A percentile compares a stretch with the other conserved stretches of the same genome.
phyloP scores from a whole-genome alignment of 768 basidiomycete species.

The Tylopilus subfusipes region DNA sequence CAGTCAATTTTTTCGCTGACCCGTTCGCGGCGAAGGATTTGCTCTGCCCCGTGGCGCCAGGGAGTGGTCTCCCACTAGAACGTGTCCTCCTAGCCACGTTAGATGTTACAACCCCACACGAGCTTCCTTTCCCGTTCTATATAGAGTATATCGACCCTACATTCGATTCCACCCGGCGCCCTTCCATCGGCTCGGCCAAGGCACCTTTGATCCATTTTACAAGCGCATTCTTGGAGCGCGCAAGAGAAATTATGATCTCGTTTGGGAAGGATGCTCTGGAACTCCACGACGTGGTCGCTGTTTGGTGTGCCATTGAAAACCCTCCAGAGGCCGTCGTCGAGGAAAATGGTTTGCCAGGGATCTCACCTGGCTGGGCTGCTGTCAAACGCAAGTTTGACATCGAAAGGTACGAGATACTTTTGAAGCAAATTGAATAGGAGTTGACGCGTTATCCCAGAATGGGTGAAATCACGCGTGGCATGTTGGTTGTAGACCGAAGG shows the following conservation, averaged over 20 bases:
- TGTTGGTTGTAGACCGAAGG: constrained; percentile 82
- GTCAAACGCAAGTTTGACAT: constrained; percentile 56
- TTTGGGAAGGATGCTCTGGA: constrained; percentile 86
- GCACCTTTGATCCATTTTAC: constrained; percentile 71
- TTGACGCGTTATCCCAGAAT: constrained; percentile 36
- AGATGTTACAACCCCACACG: constrained; percentile 80
- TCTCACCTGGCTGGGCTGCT: constrained; percentile 55
- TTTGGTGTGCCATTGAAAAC: constrained; percentile 82
- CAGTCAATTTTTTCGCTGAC: constrained; percentile 87
- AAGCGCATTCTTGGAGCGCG: constrained; percentile 70
- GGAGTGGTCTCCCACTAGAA: constrained; percentile 54
- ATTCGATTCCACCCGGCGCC: constrained; percentile 47
- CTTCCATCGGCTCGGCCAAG: constrained; percentile 50
- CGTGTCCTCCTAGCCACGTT: constrained; percentile 70
- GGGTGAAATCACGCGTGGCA: constrained; percentile 81
- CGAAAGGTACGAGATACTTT: constrained; percentile 49
- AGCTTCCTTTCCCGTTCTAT: constrained; percentile 70
- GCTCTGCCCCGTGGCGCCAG: constrained; percentile 40
- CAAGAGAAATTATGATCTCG: constrained; percentile 70
- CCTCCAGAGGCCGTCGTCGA: constrained; percentile 44
- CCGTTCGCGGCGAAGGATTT: constrained; percentile 78
- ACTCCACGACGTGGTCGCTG: constrained; percentile 84
- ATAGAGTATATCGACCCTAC: constrained; percentile 53
- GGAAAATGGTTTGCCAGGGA: constrained; percentile 23
- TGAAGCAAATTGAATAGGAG: neutral